Percentiles rank a stretch among this genome's conserved stretches.
Evolutionary conservation across 1,139 yeast species (phyloP).

Genomic region (Suhomyces choctaworum): DNA sequence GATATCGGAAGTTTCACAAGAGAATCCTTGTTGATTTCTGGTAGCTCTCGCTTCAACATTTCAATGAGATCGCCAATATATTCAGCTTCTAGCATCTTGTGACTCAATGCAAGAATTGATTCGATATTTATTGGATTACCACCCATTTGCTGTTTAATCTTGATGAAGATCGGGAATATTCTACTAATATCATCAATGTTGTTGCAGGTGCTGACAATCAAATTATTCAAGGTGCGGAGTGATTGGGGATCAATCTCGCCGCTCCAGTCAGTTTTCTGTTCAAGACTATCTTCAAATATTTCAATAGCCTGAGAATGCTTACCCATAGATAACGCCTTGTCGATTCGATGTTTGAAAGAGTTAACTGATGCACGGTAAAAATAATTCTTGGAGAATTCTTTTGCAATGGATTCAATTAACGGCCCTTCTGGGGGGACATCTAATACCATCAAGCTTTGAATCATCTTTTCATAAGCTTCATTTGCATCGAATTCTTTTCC

Average conservation of each 20-base stretch:
- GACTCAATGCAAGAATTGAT: slow-evolving; percentile 50
- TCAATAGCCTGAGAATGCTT: slow-evolving; percentile 28
- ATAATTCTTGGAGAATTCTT: slow-evolving; percentile 16
- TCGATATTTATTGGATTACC: slow-evolving; percentile 27
- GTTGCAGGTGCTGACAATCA: slow-evolving; percentile 28
- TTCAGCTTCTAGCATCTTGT: slow-evolving; percentile 47
- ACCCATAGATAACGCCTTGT: slow-evolving; percentile 25
- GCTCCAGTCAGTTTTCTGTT: slow-evolving; percentile 31
- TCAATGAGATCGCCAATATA: slow-evolving; percentile 60
- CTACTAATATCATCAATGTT: slow-evolving; percentile 23
- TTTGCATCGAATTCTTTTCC: slow-evolving; percentile 10
- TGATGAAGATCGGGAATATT: slow-evolving; percentile 36
- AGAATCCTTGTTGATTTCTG: slow-evolving; percentile 41
- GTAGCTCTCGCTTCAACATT: slow-evolving; percentile 61
- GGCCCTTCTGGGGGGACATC: slow-evolving; percentile 24
- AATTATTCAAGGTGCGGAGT: slow-evolving; percentile 33
- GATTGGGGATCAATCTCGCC: slow-evolving; percentile 32
- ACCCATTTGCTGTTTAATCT: slow-evolving; percentile 41
- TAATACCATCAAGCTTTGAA: slow-evolving; percentile 22
- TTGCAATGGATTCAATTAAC: slow-evolving; percentile 18
- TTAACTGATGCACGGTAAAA: slow-evolving; percentile 23
- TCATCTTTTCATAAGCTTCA: slow-evolving; percentile 19
- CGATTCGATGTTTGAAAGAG: slow-evolving; percentile 33
- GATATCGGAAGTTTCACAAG: slow-evolving; percentile 32
- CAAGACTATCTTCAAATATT: slow-evolving; percentile 36